phyloP scores from a whole-genome alignment of 164 flowering plant genomes.

The Chloranthus sessilifolius region DNA sequence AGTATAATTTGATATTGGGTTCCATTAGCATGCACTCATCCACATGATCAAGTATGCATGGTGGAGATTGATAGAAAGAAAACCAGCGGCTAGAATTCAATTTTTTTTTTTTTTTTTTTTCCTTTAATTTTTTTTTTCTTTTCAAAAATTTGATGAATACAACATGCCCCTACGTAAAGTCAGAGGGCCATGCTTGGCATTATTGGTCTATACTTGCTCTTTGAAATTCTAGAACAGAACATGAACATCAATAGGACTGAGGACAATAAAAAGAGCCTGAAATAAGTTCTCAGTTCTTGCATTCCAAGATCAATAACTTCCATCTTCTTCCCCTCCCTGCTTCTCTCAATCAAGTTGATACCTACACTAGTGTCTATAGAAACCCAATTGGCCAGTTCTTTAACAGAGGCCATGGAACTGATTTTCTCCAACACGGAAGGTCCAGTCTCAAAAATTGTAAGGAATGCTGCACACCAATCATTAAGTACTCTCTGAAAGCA shows the following conservation, averaged over 20 bases:
- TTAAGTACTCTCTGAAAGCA: slow-evolving; percentile 76
- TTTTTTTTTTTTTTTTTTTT: neutral
- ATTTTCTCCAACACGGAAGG: slow-evolving; percentile 40
- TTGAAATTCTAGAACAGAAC: slow-evolving; percentile 94
- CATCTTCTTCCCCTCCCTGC: slow-evolving; percentile 65
- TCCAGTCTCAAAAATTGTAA: slow-evolving; percentile 56
- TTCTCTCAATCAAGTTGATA: slow-evolving; percentile 67
- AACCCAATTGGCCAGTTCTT: slow-evolving; percentile 40
- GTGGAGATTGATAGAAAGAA: no score
- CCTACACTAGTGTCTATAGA: slow-evolving; percentile 76
- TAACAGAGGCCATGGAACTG: slow-evolving; percentile 17
- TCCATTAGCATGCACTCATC: no score
- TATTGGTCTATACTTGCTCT: slow-evolving; percentile 53
- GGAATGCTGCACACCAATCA: slow-evolving; percentile 81
- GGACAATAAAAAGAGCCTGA: slow-evolving; percentile 79
- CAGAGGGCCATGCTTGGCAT: slow-evolving; percentile 34
- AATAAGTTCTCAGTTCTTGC: slow-evolving; percentile 90
- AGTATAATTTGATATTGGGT: no score
- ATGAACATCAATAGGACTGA: slow-evolving; percentile 81
- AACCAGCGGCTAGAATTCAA: neutral
- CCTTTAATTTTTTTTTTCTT: no score
- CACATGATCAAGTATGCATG: no score
- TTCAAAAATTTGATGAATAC: neutral
- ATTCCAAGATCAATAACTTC: slow-evolving; percentile 81
- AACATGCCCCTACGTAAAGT: slow-evolving; percentile 7